Conservation (phyloP, 257 asterid genomes). For the Oldenlandia corymbosa region DNA sequence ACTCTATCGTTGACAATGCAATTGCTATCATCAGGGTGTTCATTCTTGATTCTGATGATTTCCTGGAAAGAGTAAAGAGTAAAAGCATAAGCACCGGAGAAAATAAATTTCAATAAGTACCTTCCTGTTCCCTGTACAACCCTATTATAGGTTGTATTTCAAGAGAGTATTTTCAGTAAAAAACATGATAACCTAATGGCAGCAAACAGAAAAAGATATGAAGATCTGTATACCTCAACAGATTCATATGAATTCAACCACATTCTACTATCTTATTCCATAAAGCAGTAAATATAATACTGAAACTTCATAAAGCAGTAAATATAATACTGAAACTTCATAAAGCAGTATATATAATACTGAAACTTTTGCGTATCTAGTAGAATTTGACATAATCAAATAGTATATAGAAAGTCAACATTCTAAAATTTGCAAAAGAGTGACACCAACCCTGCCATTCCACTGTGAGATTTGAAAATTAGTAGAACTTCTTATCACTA, state of each 20-base stretch:
- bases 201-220: neutral
- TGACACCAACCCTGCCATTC: neutral
- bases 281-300: neutral
- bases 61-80: constrained; percentile 45
- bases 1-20: constrained; percentile 92
- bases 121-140: no score
- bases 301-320: neutral
- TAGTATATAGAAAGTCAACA: no score
- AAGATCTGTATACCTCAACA: neutral
- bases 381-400: no score
- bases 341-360: neutral
- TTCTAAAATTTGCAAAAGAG: no score
- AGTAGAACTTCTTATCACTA: neutral
- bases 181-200: no score
- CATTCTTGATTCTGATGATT: constrained; percentile 79
- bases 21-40: constrained; percentile 91
- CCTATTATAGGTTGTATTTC: neutral
- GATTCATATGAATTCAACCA: neutral
- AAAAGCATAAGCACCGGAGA: neutral
- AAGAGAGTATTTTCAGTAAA: neutral
- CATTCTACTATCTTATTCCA: neutral
- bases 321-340: neutral
- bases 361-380: no score
- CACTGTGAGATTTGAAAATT: neutral
- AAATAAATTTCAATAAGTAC: neutral